Evolutionary conservation across 768 basidiomycete species (phyloP).

Genomic region (Cubamyces sp.): DNA sequence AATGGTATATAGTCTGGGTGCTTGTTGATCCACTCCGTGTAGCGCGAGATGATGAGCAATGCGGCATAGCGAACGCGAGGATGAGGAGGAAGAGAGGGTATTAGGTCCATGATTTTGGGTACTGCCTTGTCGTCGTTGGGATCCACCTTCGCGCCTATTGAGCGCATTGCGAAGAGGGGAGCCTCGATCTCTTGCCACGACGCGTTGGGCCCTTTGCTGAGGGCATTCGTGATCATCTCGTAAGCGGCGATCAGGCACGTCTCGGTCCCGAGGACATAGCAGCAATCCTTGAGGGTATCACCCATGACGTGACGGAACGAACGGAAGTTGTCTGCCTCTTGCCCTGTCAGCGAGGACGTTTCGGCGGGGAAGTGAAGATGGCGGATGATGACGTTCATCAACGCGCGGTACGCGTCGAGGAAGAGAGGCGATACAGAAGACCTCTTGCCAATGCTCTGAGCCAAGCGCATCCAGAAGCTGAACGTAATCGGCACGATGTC

Average conservation of each 20-base stretch:
- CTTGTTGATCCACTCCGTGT: conserved; percentile 93
- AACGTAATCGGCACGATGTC: conserved; percentile 98
- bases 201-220: conserved; percentile 60
- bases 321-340: conserved; percentile 93
- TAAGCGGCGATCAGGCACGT: conserved; percentile 81
- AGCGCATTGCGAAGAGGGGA: conserved; percentile 95
- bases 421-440: conserved; percentile 75
- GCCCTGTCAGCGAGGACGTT: conserved; percentile 60
- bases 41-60: conserved; percentile 90
- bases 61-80: conserved; percentile 95
- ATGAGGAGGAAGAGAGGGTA: conserved; percentile 87
- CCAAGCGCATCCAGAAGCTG: conserved; percentile 97
- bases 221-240: conserved; percentile 75
- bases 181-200: conserved; percentile 99
- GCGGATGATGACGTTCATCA: conserved; percentile 84
- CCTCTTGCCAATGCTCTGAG: conserved; percentile 84
- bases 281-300: conserved; percentile 98
- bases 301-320: conserved; percentile 98
- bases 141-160: conserved; percentile 96
- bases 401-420: conserved; percentile 77
- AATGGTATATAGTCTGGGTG: conserved; percentile 86
- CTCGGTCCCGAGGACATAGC: conserved; percentile 87
- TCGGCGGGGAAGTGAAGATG: conserved; percentile 94
- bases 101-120: conserved; percentile 95
- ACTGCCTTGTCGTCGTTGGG: conserved; percentile 79